A percentile compares a stretch with the other conserved stretches of the same genome.
These are phyloP conservation scores for Batkoa obscura DNA, from an alignment of 371 early-diverging fungal species.

Conservation along the genomic window DNA sequence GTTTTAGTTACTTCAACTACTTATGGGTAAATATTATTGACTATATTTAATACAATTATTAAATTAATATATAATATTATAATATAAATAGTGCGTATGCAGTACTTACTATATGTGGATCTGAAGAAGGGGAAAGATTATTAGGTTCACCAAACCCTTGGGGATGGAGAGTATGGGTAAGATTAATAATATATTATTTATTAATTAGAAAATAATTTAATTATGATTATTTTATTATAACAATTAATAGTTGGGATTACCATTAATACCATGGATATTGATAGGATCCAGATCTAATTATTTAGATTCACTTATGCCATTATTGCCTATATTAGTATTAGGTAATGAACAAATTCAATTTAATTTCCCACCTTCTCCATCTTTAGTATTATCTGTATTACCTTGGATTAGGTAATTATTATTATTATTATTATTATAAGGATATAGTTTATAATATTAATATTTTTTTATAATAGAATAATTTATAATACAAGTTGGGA, in stretches of 20 bases:
- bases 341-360: slow-evolving; percentile 20
- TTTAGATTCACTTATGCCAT: slow-evolving; percentile 25
- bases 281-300: slow-evolving; percentile 29
- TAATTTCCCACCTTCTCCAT: slow-evolving; percentile 30
- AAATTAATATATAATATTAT: no score
- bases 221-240: no score
- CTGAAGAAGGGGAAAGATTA: slow-evolving; percentile 35
- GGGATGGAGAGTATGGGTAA: slow-evolving; percentile 45
- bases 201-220: background rate
- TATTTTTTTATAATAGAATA: slow-evolving; percentile 14
- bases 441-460: no score
- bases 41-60: background rate
- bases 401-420: slow-evolving; percentile 25
- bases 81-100: slow-evolving; percentile 40
- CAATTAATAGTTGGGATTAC: no score
- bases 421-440: background rate
- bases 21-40: slow-evolving; percentile 22
- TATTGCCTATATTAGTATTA: slow-evolving; percentile 22
- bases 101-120: slow-evolving; percentile 42
- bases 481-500: slow-evolving; percentile 26
- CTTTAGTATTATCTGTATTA: slow-evolving; percentile 24
- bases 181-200: background rate
- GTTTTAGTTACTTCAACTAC: slow-evolving; percentile 33
- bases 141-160: slow-evolving; percentile 33
- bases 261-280: slow-evolving; percentile 37